Evolutionary conservation across 495 filamentous ascomycete genomes (phyloP).

Genomic region (Tuber microsphaerosporum): DNA sequence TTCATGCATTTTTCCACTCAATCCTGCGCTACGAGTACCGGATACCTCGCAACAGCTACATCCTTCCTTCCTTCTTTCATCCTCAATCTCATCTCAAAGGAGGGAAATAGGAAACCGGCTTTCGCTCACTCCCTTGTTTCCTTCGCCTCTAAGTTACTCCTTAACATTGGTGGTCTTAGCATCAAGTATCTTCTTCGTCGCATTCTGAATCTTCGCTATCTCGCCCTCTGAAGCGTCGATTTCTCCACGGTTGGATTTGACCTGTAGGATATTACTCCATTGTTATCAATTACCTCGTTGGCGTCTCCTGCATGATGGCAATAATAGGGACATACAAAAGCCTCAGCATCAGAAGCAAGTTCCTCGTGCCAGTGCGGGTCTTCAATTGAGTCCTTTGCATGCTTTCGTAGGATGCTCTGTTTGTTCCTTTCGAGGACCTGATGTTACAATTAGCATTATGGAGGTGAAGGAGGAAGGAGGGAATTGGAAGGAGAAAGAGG

Average conservation of each 20-base stretch:
- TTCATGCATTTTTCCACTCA: neutral
- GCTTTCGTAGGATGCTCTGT: slow-evolving; percentile 30
- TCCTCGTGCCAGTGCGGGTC: slow-evolving; percentile 40
- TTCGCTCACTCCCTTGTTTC: neutral
- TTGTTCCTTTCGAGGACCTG: slow-evolving; percentile 40
- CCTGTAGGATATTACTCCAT: slow-evolving; percentile 41
- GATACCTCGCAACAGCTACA: neutral
- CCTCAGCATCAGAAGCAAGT: slow-evolving; percentile 38
- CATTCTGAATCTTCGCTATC: slow-evolving; percentile 51
- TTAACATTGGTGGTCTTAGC: slow-evolving; percentile 7
- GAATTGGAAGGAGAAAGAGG: neutral
- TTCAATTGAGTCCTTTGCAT: slow-evolving; percentile 32
- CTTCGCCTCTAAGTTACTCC: slow-evolving; percentile 4
- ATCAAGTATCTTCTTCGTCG: slow-evolving; percentile 43
- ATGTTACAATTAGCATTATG: neutral
- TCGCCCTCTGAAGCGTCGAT: slow-evolving; percentile 44
- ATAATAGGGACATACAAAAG: slow-evolving; percentile 28
- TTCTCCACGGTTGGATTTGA: slow-evolving; percentile 61
- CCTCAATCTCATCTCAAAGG: neutral
- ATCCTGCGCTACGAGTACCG: neutral
- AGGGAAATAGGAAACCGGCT: slow-evolving; percentile 8
- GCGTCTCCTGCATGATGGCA: neutral
- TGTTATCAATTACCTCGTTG: neutral
- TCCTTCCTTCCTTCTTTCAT: no score
- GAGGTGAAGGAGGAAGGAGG: neutral